Evolutionary conservation across 2,329 filamentous ascomycete species (phyloP), one percentile per base, ranked within the genome.

Genomic region (Aspergillus udagawae): DNA sequence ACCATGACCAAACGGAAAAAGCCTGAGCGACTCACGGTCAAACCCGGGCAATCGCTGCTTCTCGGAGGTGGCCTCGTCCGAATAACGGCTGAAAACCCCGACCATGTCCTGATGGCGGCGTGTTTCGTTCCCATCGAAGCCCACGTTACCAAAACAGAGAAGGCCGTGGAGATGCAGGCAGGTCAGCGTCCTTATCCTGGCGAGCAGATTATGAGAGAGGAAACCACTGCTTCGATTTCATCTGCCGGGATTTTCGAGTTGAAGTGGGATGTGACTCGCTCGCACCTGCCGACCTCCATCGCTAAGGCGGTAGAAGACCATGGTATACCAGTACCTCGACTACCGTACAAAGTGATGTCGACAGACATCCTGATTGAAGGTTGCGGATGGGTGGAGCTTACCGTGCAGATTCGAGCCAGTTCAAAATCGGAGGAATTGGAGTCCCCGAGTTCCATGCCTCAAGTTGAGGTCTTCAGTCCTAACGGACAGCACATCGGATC

Each of bases 331-430:
- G 59, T 68, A 0, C 66, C 69, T 23, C 57, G 65, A 5, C 78
- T 97, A 4, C 91, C 92, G 0, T 99, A 92, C 73, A 83, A 84
- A 14, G 86, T 97, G 2, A 81, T 94, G 59, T 86, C 88, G 8
- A 83, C 88, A 0, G 95, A 99, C 69, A 86, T 99, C 25, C 78
- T 99, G 14, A 86, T 99, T 51, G 93, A 97, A 72, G 92, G 94
- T 1, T 88, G 92, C 27, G 94, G 94, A 7, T 99, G 95, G 90
- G 83, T 99, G 2, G 94, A 99, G 74, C 74, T 99, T 44, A 87
- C 86, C 0, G 87, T 87, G 3, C 93, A 99, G 75, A 85, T 95
- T 9, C 85, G 93, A 52, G 83, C 80, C 17, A 82, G 75, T 67
- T 77, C 66, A 21, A 47, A 60, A 25, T 35, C 64, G 35, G 56